A percentile compares a stretch with the other conserved stretches of the same genome.
Conservation (phyloP, 495 filamentous ascomycete species). For the Astrocystis sublimbata region DNA sequence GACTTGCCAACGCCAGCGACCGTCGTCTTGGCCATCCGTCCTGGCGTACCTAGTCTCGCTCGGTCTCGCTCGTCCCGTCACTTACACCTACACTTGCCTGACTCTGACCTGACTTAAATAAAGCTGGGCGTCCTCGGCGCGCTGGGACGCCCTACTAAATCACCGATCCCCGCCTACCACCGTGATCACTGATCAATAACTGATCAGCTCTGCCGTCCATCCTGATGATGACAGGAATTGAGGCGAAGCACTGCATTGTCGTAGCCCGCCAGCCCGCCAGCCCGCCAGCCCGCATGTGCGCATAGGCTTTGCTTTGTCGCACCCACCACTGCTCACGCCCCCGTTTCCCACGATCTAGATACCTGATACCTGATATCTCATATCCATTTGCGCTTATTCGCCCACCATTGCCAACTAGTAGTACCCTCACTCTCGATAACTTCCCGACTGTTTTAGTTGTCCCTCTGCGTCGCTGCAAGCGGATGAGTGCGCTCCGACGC, state of each 20-base stretch:
- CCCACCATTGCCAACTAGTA: background rate
- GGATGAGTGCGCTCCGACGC: background rate
- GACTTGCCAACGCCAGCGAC: background rate
- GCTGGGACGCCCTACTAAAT: background rate
- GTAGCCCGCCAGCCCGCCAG: no score
- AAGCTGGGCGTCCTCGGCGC: constrained; percentile 1
- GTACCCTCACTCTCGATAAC: background rate
- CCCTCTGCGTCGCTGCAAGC: background rate
- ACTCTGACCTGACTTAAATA: no score
- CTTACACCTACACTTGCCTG: no score
- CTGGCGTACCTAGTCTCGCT: no score
- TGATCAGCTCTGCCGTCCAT: background rate
- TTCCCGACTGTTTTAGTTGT: background rate
- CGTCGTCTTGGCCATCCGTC: background rate
- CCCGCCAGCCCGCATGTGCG: no score
- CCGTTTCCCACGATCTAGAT: background rate
- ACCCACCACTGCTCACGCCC: background rate
- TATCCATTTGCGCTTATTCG: no score
- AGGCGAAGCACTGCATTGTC: background rate
- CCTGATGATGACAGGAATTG: background rate
- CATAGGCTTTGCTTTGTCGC: background rate
- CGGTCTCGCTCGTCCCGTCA: no score
- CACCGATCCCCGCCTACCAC: background rate
- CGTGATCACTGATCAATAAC: no score
- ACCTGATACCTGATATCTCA: no score